Evolutionary conservation across 1,284 basidiomycete species (phyloP).

Genomic region (Irpex rosettiformis): DNA sequence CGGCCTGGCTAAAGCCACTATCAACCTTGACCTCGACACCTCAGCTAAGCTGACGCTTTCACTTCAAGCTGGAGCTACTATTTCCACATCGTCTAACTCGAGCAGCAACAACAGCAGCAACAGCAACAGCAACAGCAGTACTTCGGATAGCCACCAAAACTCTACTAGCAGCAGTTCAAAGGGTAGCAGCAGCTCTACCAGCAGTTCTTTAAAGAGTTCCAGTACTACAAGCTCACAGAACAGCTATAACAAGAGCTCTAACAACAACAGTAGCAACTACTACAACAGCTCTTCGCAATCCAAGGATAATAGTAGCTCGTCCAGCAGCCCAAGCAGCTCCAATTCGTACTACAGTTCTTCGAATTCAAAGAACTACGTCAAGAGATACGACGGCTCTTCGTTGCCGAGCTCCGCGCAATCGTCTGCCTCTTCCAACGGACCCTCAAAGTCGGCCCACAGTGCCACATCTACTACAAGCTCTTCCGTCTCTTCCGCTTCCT

Average conservation of each 20-base stretch:
- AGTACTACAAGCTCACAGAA: neutral
- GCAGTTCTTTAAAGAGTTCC: neutral
- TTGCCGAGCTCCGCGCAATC: too few species aligned
- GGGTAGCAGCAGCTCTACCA: neutral
- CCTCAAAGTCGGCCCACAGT: too few species aligned
- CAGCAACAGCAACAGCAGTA: neutral
- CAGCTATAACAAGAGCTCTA: conserved; percentile 9
- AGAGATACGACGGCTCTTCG: neutral
- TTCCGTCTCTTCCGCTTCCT: neutral
- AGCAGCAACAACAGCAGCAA: neutral
- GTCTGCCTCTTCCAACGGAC: too few species aligned
- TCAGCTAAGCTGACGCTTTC: conserved; percentile 32
- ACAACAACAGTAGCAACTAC: conserved; percentile 1
- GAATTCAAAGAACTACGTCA: neutral
- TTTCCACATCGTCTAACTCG: conserved; percentile 4
- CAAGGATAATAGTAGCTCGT: too few species aligned
- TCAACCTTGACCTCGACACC: conserved; percentile 43
- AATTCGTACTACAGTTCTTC: too few species aligned
- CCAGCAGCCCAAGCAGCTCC: too few species aligned
- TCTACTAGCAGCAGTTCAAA: neutral
- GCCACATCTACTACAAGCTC: too few species aligned
- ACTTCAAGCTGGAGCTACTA: conserved; percentile 13
- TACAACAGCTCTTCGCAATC: neutral
- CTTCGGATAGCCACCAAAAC: neutral
- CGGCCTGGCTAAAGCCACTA: conserved; percentile 27